A percentile compares a stretch with the other conserved stretches of the same genome.
Conservation (phyloP, 2,329 filamentous ascomycete species). For the Raffaelea deltoideospora region DNA sequence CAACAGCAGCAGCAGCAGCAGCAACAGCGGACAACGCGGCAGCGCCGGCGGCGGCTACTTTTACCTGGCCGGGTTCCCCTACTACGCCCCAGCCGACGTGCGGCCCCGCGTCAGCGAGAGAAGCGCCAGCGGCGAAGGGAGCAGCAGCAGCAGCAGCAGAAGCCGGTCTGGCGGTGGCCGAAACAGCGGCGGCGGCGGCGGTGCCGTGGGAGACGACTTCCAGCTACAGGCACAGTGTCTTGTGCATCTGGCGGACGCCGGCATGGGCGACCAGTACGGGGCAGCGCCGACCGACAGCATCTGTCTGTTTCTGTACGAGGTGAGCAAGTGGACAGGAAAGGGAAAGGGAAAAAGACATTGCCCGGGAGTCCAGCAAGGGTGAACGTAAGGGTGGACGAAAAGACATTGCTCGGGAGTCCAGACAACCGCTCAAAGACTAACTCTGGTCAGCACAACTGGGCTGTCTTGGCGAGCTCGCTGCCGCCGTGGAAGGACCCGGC, state of each 20-base stretch:
- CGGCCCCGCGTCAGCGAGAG: too few species aligned
- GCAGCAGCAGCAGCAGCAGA: too few species aligned
- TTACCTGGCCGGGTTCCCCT: slow-evolving; percentile 21
- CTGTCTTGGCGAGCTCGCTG: slow-evolving; percentile 17
- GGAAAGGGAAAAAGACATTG: background rate
- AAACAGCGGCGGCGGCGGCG: too few species aligned
- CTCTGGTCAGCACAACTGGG: slow-evolving; percentile 28
- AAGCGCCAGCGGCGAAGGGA: too few species aligned
- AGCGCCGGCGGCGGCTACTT: too few species aligned
- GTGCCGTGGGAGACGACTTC: too few species aligned
- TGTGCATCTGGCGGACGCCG: slow-evolving; percentile 21
- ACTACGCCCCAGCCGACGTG: slow-evolving; percentile 23
- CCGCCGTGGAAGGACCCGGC: slow-evolving; percentile 22
- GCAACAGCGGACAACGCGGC: too few species aligned
- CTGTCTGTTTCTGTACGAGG: slow-evolving; percentile 39
- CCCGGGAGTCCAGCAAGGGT: background rate
- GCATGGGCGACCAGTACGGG: slow-evolving; percentile 11
- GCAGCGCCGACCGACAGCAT: slow-evolving; percentile 21
- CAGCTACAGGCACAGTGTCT: slow-evolving; percentile 28
- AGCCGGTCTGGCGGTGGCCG: too few species aligned
- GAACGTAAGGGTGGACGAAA: background rate
- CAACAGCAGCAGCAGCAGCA: too few species aligned
- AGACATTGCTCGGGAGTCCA: too few species aligned
- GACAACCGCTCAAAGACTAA: slow-evolving; percentile 1
- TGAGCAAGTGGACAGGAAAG: slow-evolving; percentile 14